Percentiles rank a stretch among this genome's conserved stretches.
Evolutionary conservation across 192 early-diverging fungal genomes (phyloP).

Genomic region (Irineochytrium annulatum): DNA sequence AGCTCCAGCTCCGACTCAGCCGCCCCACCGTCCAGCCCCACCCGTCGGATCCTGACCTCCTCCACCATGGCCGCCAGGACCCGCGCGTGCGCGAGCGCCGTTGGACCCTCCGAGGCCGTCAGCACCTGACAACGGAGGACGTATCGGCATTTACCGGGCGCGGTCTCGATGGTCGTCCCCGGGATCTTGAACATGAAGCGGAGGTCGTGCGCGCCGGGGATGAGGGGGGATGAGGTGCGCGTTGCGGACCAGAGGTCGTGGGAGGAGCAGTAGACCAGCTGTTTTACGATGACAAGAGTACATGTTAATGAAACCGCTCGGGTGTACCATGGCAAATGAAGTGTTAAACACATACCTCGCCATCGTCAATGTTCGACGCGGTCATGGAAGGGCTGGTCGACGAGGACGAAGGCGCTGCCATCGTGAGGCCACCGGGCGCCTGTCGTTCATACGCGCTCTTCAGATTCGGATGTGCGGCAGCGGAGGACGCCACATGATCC

Average conservation of each 20-base stretch:
- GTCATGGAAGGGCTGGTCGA: background rate
- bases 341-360: background rate
- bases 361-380: background rate
- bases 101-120: background rate
- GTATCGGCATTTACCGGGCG: slow-evolving; percentile 11
- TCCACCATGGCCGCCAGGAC: slow-evolving; percentile 14
- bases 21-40: slow-evolving; percentile 5
- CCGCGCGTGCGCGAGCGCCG: no score
- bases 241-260: slow-evolving; percentile 5
- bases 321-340: background rate
- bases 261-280: slow-evolving; percentile 1
- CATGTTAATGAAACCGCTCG: background rate
- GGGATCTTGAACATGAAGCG: slow-evolving; percentile 25
- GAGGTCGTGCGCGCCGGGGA: slow-evolving; percentile 17
- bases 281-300: background rate
- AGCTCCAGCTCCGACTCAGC: background rate
- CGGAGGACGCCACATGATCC: background rate
- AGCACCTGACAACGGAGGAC: slow-evolving; percentile 2
- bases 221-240: background rate
- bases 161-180: slow-evolving; percentile 8
- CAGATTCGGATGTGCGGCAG: background rate
- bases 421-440: background rate
- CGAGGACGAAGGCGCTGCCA: background rate
- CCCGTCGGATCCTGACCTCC: slow-evolving; percentile 10
- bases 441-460: background rate